A percentile compares a stretch with the other conserved stretches of the same genome.
Evolutionary conservation across 257 asterid genomes (phyloP).

Genomic region (Mitragyna speciosa): DNA sequence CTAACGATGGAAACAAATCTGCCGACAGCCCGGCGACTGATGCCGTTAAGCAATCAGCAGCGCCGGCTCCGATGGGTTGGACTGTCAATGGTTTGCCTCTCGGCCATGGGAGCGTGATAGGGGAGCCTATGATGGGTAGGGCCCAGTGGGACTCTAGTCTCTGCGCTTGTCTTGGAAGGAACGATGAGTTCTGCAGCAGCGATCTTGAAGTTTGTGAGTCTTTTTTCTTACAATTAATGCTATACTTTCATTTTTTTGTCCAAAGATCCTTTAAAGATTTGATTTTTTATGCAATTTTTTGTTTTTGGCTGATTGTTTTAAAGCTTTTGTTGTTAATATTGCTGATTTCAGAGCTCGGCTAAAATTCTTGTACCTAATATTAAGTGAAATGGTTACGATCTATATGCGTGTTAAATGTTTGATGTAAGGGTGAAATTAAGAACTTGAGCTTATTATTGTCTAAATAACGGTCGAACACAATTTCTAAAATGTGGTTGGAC

Average conservation of each 20-base stretch:
- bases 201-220: constrained; percentile 57
- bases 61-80: constrained; percentile 57
- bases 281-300: neutral
- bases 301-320: neutral
- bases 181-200: constrained; percentile 52
- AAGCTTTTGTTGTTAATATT: neutral
- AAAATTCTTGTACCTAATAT: neutral
- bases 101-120: constrained; percentile 36
- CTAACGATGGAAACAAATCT: constrained; percentile 20
- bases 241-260: neutral
- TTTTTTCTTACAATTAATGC: neutral
- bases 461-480: no score
- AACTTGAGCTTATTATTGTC: neutral
- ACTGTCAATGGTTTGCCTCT: constrained; percentile 74
- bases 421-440: neutral
- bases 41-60: constrained; percentile 12
- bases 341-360: neutral
- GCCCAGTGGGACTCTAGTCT: constrained; percentile 42
- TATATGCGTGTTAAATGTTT: neutral
- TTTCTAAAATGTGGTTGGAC: no score
- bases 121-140: constrained; percentile 40
- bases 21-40: constrained; percentile 25
- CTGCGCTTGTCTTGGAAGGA: constrained; percentile 45
- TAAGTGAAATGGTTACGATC: neutral
- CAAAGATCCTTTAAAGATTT: neutral